Base-by-base conservation (phyloP, 768 basidiomycete species). In the Favolaschia claudopus region DNA sequence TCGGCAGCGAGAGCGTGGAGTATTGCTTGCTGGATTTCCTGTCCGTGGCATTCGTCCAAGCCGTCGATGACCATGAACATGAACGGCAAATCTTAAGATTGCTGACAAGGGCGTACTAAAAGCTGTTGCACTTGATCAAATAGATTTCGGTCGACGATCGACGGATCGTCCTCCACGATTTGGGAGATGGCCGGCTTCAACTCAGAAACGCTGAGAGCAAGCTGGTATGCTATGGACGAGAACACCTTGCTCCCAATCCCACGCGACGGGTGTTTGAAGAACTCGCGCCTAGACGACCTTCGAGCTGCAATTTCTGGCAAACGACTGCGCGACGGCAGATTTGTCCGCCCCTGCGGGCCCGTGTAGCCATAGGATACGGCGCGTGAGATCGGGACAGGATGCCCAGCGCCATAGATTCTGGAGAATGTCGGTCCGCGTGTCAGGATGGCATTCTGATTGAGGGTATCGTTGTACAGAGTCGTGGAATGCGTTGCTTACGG, bases 291-390 rank as follows among this genome's bases (percentile, higher is more conserved):
- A 49, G 36, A n/a, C 48, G 34, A 15, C 48, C 48, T 6, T 36
- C 48, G 6, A 2, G n/a, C n/a, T 49, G 13, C 15, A 49, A 31
- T n/a, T 4, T 27, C 25, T 49, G 24, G 17, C 34, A 36, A 19
- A 49, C 3, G 48, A 37, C 15, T 38, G 48, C 7, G 36, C 36
- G 10, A 49, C 19, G 25, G 48, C 48, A 4, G 51, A 43, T 36
- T 53, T 53, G 17, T 38, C 49, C 4, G 49, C 36, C 5, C 49
- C 49, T 12, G 49, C 49, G 14, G 37, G 49, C 10, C 40, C 51
- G 17, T 53, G 24, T 25, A 53, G 32, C 51, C 51, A 53, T 1
- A 43, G n/a, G n/a, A n/a, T n/a, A n/a, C n/a, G n/a, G n/a, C n/a
- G n/a, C n/a, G n/a, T n/a, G n/a, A n/a, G n/a, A n/a, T n/a, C n/a